phyloP scores from a whole-genome alignment of 2,329 filamentous ascomycete species.

The Neonectria sp. region DNA sequence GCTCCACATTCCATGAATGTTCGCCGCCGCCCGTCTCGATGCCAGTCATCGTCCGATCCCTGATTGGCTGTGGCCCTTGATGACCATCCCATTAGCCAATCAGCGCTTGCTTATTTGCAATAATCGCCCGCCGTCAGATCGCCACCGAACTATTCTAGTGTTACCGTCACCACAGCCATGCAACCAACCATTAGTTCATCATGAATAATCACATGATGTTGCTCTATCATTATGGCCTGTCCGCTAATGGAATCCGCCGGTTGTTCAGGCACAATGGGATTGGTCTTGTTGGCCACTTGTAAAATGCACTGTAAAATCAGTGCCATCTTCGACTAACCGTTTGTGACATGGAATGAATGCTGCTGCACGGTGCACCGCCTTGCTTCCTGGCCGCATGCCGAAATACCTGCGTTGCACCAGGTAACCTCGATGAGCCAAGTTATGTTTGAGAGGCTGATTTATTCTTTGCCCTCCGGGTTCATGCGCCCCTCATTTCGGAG shows the following conservation, averaged over 20 bases:
- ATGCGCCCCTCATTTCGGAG: not conserved
- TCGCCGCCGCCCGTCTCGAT: conserved; percentile 5
- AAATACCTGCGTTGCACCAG: no score
- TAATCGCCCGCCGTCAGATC: conserved; percentile 6
- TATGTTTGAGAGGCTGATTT: no score
- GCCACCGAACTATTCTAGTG: not conserved
- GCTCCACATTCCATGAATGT: conserved; percentile 35
- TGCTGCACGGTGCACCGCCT: no score
- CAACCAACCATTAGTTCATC: conserved; percentile 11
- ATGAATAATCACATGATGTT: conserved; percentile 10
- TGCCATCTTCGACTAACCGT: no score
- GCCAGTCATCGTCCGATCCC: conserved; percentile 29
- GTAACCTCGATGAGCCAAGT: no score
- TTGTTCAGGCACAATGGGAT: not conserved
- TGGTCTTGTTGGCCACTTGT: not conserved
- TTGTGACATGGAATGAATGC: no score
- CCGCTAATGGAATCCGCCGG: conserved; percentile 1
- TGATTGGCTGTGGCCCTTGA: conserved; percentile 1
- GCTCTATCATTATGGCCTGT: conserved; percentile 27
- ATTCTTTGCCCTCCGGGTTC: not conserved
- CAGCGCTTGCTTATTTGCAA: conserved; percentile 45
- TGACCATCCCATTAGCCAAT: conserved; percentile 22
- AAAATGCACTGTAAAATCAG: no score
- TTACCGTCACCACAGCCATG: not conserved
- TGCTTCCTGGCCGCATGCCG: no score